Conservation (phyloP, 805 yeast genomes). For the Wickerhamiella cacticola region DNA sequence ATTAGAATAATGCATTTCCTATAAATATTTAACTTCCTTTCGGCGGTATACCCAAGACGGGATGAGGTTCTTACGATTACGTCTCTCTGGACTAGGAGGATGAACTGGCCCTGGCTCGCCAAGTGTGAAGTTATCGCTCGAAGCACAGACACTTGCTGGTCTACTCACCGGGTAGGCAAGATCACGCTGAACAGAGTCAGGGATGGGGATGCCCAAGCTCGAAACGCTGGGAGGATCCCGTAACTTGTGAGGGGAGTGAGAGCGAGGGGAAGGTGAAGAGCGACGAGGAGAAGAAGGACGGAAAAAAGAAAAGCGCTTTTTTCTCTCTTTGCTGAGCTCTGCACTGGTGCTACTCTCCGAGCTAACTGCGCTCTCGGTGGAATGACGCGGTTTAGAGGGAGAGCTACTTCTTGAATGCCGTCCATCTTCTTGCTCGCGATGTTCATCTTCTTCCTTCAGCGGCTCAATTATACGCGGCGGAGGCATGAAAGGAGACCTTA, state of each 20-base stretch:
- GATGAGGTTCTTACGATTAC: neutral
- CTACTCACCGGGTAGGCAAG: neutral
- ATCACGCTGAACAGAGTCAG: conserved; percentile 11
- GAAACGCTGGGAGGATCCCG: conserved; percentile 14
- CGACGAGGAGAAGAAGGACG: conserved; percentile 12
- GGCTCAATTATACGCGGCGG: conserved; percentile 19
- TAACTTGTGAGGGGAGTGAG: conserved; percentile 1
- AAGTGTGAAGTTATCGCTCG: conserved; percentile 1
- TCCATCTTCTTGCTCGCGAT: conserved; percentile 2
- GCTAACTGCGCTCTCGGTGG: neutral
- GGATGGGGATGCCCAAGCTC: conserved; percentile 17
- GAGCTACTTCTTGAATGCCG: neutral
- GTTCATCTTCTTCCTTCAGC: conserved; percentile 23
- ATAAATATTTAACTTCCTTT: conserved; percentile 4
- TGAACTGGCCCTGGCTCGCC: conserved; percentile 12
- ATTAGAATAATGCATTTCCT: neutral
- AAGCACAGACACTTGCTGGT: neutral
- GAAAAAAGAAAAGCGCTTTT: conserved; percentile 14
- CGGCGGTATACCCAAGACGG: conserved; percentile 8
- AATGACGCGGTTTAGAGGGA: neutral
- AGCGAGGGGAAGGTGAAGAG: neutral
- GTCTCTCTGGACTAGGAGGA: conserved; percentile 6
- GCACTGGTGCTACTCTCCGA: too few relatives aligned
- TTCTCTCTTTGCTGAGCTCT: neutral
- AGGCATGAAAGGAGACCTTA: conserved; percentile 21